Evolutionary conservation across 768 basidiomycete species (phyloP), one percentile per base, ranked within the genome.

Genomic region (Mrakia hoshinonis): DNA sequence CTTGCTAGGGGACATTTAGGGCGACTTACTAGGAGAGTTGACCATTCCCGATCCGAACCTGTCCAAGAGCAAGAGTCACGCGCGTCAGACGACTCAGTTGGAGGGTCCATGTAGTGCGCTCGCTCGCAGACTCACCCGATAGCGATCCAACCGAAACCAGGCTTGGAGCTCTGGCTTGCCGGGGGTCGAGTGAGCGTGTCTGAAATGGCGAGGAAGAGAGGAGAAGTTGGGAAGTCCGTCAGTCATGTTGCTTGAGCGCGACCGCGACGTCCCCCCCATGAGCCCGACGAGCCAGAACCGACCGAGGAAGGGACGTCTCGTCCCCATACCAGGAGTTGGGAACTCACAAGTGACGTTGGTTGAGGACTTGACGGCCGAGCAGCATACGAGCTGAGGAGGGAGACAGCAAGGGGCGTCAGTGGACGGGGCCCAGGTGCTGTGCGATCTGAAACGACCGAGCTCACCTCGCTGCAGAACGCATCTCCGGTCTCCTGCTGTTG

Each of bases 71-170:
- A 52, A 34, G 24, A 26, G 26, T 36, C 15, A 20, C 24, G 38
- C 9, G 31, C 12, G 46, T 15, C 6, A 15, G 0, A 3, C 4
- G 15, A 18, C 2, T 11, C 34, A 10, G 10, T 9, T 20, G 6
- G 43, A 4, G 18, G 18, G 58, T 26, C 11, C 6, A 15, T 34
- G 3, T 31, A 22, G 20, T 20, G 9, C 9, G 46, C 26, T 22
- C 0, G 36, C 7, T 2, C 0, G 7, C 43, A 12, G 38, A 70
- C 69, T 31, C n/a, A 70, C 69, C 58, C 58, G 4, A 70, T 63
- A 1, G 69, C 34, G 18, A 70, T 70, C 69, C 69, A 70, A 24
- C 69, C 69, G 38, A 70, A 70, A 1, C 61, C 69, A 12, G 48
- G 31, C 24, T 64, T 31, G 11, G 47, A 31, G 3, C n/a, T n/a